Base-by-base conservation (phyloP, 2,329 filamentous ascomycete species). In the Lasiodiplodia citricola region DNA sequence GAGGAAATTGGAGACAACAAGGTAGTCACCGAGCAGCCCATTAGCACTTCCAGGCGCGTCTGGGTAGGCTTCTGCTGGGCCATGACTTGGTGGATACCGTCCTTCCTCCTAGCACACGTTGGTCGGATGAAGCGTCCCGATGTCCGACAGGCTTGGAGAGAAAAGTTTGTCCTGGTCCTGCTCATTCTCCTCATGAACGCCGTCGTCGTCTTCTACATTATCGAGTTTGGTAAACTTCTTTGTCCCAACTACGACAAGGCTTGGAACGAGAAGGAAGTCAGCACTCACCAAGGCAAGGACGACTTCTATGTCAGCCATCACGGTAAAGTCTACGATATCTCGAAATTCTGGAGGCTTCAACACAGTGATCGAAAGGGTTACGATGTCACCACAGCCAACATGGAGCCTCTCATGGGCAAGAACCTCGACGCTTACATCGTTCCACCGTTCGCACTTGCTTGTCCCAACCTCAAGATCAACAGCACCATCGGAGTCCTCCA, bases 81-180 rank as follows among this genome's bases (percentile, higher is more conserved):
- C 0, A 73, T 96, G 60, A 99, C 96, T 0, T 98, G 93, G 78
- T 98, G 92, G 92, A 96, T 97, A 72, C 96, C 96, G 0, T 98
- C 95, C 0, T 92, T 93, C 58, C 72, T 92, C 2, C 88, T 99
- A 18, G 87, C 87, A n/a, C 91, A 86, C 70, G 76, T 98, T 69
- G 96, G 96, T 38, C 92, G 95, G 25, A 99, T 99, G 96, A 96
- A 97, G 82, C 90, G 96, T 67, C 96, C 94, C 1, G 96, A 99
- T 81, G 93, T 99, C 10, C 92, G 96, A 31, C 92, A 97, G 88
- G 96, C 96, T 0, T 99, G 96, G 96, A 88, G 96, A 80, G 96
- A 99, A 77, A 99, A 99, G 81, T 64, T 99, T 13, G 91, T 96
- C 0, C 84, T 99, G 13, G 89, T 94, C 57, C 84, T 92, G 69